Evolutionary conservation across 2,329 filamentous ascomycete species (phyloP).

Genomic region (Dactylellina leptospora): DNA sequence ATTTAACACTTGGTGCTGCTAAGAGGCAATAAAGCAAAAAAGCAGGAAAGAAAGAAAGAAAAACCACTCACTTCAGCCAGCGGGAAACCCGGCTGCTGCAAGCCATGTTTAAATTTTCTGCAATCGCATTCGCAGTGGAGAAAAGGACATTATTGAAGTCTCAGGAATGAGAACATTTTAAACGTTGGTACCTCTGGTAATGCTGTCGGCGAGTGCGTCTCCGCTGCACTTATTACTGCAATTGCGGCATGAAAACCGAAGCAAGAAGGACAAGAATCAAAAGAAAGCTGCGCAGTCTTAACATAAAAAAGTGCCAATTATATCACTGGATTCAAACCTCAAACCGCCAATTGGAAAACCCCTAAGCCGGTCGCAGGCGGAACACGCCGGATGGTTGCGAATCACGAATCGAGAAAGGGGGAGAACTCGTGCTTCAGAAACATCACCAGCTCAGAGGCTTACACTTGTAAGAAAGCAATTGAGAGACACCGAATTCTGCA

Average conservation of each 20-base stretch:
- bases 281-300: neutral
- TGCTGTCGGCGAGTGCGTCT: neutral
- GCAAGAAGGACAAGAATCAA: neutral
- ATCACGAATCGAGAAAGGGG: neutral
- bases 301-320: neutral
- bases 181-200: no score
- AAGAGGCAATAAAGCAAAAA: neutral
- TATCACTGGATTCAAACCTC: neutral
- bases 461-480: neutral
- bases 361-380: slow-evolving; percentile 30
- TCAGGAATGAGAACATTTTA: neutral
- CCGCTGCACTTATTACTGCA: neutral
- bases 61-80: slow-evolving; percentile 26
- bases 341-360: slow-evolving; percentile 23
- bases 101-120: slow-evolving; percentile 6
- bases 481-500: slow-evolving; percentile 1
- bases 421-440: slow-evolving; percentile 5
- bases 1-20: neutral
- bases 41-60: neutral
- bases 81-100: slow-evolving; percentile 18
- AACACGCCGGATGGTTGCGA: slow-evolving; percentile 21
- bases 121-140: slow-evolving; percentile 24
- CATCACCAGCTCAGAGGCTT: neutral
- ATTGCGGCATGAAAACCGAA: neutral
- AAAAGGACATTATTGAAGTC: neutral